Conservation (phyloP, 192 early-diverging fungal genomes). For the Gryganskiella cystojenkinii region DNA sequence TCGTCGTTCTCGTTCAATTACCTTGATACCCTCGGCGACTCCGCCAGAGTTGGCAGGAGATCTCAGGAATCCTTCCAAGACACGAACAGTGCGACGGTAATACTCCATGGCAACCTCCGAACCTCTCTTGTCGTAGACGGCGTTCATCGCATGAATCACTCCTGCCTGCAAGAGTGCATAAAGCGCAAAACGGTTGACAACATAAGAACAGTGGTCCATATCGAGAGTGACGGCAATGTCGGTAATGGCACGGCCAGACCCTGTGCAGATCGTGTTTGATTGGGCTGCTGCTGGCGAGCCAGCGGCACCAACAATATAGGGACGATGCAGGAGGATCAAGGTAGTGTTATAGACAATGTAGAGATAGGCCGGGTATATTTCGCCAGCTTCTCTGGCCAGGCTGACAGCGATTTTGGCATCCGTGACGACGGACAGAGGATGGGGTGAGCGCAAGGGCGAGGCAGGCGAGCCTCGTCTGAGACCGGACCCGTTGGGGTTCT, state of each 20-base stretch:
- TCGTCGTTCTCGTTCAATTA: not conserved
- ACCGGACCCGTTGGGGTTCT: conserved; percentile 14
- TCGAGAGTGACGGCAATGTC: conserved; percentile 38
- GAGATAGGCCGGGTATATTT: conserved; percentile 45
- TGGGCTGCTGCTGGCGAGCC: conserved; percentile 43
- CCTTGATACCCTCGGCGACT: conserved; percentile 51
- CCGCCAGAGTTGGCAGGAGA: conserved; percentile 34
- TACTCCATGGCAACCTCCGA: conserved; percentile 47
- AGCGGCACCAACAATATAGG: conserved; percentile 58
- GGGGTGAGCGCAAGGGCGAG: conserved; percentile 19
- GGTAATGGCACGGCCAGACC: conserved; percentile 48
- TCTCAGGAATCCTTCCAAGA: conserved; percentile 21
- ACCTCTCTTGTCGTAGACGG: conserved; percentile 40
- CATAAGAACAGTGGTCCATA: conserved; percentile 35
- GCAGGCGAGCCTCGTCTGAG: conserved; percentile 15
- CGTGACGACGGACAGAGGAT: conserved; percentile 11
- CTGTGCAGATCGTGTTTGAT: conserved; percentile 50
- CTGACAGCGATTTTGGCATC: conserved; percentile 17
- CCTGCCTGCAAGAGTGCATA: conserved; percentile 50
- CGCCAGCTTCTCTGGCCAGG: conserved; percentile 20
- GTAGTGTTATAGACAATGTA: conserved; percentile 56
- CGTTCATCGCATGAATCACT: conserved; percentile 48
- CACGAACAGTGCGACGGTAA: conserved; percentile 29
- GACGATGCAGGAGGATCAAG: conserved; percentile 59
- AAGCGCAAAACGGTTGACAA: conserved; percentile 40